A percentile compares a stretch with the other conserved stretches of the same genome.
Conservation (phyloP, 2,329 filamentous ascomycete genomes). For the Nemania abortiva region DNA sequence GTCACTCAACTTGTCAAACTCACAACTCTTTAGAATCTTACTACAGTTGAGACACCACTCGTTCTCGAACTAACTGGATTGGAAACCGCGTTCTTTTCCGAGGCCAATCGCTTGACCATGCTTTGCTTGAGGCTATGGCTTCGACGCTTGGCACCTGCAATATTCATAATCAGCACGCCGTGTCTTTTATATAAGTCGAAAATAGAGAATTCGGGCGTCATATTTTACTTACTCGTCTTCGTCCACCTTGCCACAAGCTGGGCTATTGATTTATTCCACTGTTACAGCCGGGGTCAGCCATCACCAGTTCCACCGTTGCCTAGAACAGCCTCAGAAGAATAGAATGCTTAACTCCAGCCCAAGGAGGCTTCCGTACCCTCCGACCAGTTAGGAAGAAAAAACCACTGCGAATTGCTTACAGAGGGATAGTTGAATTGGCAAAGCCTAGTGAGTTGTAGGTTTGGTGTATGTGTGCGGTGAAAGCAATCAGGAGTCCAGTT, state of each 20-base stretch:
- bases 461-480: slow-evolving; percentile 22
- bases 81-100: slow-evolving; percentile 35
- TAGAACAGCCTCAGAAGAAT: background rate
- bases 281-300: slow-evolving; percentile 3
- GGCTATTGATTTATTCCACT: slow-evolving; percentile 43
- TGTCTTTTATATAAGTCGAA: background rate
- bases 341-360: background rate
- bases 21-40: slow-evolving; percentile 11
- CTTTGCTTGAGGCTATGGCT: slow-evolving; percentile 46
- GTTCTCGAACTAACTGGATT: slow-evolving; percentile 33
- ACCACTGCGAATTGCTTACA: slow-evolving; percentile 5
- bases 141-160: slow-evolving; percentile 33
- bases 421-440: slow-evolving; percentile 32
- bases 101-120: slow-evolving; percentile 47
- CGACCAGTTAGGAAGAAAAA: background rate
- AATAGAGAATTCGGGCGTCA: background rate
- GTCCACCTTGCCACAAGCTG: slow-evolving; percentile 45
- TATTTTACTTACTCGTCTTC: slow-evolving; percentile 39
- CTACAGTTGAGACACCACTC: slow-evolving; percentile 19
- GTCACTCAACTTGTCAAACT: background rate
- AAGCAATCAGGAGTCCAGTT: slow-evolving; percentile 19
- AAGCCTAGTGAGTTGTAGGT: slow-evolving; percentile 31
- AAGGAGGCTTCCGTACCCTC: background rate
- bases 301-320: background rate
- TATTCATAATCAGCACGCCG: slow-evolving; percentile 3